These are phyloP conservation scores for Euphorbia pulcherrima DNA, from an alignment of 345 rosid species.

Conservation along the genomic window DNA sequence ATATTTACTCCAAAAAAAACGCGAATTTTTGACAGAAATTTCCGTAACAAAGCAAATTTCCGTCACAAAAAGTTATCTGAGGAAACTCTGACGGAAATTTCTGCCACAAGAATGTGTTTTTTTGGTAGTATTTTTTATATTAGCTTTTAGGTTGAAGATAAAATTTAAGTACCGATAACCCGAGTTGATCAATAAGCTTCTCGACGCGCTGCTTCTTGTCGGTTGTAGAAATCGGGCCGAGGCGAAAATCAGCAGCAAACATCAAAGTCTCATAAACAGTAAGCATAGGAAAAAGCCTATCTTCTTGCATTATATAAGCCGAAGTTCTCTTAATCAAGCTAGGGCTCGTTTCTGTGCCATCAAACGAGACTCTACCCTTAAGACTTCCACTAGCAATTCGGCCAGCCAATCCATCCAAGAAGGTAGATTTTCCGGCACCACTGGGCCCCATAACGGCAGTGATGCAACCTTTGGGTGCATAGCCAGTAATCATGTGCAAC, in stretches of 20 bases:
- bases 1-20: too few species aligned
- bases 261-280: constrained; percentile 64
- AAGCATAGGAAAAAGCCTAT: constrained; percentile 60
- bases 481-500: constrained; percentile 51
- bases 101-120: too few species aligned
- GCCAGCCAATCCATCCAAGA: constrained; percentile 58
- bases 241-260: constrained; percentile 67
- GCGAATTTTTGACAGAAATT: too few species aligned
- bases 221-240: constrained; percentile 35
- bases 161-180: constrained; percentile 12
- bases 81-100: too few species aligned
- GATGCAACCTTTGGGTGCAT: constrained; percentile 59
- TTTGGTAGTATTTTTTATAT: too few species aligned
- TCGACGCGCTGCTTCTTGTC: constrained; percentile 56
- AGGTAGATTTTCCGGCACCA: constrained; percentile 67
- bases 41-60: too few species aligned
- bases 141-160: not conserved
- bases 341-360: constrained; percentile 43
- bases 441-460: constrained; percentile 76
- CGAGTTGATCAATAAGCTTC: constrained; percentile 31
- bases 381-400: constrained; percentile 61
- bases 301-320: constrained; percentile 71
- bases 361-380: constrained; percentile 49
- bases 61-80: too few species aligned
- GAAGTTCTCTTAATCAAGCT: constrained; percentile 61